These are phyloP conservation scores for Fusarium fujikuroi DNA, from an alignment of 2,329 filamentous ascomycete species.

Conservation along the genomic window DNA sequence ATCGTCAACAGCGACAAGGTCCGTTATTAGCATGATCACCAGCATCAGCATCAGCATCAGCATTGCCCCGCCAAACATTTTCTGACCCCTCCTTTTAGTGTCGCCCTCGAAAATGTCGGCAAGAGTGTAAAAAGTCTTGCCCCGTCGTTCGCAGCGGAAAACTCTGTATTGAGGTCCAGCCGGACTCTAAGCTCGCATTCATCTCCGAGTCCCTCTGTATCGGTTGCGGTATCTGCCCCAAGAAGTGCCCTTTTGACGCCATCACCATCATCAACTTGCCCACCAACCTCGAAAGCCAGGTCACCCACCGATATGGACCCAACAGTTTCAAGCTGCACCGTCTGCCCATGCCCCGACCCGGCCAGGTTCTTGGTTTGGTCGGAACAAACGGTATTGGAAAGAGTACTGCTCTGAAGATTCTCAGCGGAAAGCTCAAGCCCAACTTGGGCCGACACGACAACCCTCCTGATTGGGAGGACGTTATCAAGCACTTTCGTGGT, in stretches of 20 bases:
- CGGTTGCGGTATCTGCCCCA: constrained; percentile 98
- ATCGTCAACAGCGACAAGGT: constrained; percentile 99
- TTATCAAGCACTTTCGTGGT: constrained; percentile 97
- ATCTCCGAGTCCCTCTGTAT: constrained; percentile 97
- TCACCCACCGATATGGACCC: constrained; percentile 98
- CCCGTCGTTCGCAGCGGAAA: constrained; percentile 97
- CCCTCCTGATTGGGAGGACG: constrained; percentile 98
- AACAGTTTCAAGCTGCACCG: constrained; percentile 99
- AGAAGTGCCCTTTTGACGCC: constrained; percentile 98
- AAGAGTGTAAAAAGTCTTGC: constrained; percentile 99
- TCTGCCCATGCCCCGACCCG: constrained; percentile 93
- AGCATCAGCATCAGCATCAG: constrained; percentile 23
- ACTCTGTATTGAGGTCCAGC: constrained; percentile 92
- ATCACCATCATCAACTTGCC: constrained; percentile 99
- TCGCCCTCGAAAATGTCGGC: constrained; percentile 80
- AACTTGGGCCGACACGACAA: constrained; percentile 96
- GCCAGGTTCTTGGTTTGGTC: constrained; percentile 94
- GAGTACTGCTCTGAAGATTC: constrained; percentile 98
- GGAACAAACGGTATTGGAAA: constrained; percentile 99
- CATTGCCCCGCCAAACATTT: constrained; percentile 43
- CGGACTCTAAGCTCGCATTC: constrained; percentile 94
- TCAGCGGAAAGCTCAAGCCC: constrained; percentile 98
- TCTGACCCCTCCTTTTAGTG: constrained; percentile 49
- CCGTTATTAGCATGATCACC: constrained; percentile 31
- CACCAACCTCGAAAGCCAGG: constrained; percentile 97